A percentile compares a stretch with the other conserved stretches of the same genome.
Evolutionary conservation across 768 basidiomycete genomes (phyloP).

Genomic region (Hysterangium stoloniferum): DNA sequence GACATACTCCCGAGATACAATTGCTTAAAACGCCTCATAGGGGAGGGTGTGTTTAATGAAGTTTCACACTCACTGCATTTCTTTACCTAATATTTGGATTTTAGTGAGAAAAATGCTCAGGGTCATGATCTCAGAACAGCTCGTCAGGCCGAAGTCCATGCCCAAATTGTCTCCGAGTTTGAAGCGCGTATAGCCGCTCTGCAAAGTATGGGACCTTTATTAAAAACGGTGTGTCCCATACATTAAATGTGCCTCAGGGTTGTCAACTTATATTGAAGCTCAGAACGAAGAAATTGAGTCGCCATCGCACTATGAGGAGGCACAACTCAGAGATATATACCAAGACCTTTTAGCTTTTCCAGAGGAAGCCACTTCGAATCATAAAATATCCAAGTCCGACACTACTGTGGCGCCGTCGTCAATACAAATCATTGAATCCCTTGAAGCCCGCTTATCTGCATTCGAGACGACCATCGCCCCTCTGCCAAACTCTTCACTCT

Average conservation of each 20-base stretch:
- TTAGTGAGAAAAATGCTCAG: neutral
- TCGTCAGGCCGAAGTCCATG: neutral
- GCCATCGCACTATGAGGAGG: neutral
- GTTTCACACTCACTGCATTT: neutral
- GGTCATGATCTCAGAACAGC: too few relatives aligned
- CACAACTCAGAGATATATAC: constrained; percentile 3
- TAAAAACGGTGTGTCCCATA: neutral
- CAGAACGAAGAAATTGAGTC: too few relatives aligned
- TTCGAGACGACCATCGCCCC: neutral
- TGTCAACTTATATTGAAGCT: too few relatives aligned
- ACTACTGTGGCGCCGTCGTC: neutral
- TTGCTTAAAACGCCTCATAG: neutral
- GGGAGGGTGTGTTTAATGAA: neutral
- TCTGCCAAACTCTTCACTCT: too few relatives aligned
- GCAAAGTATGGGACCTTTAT: neutral
- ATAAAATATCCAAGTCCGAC: neutral
- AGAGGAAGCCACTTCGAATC: neutral
- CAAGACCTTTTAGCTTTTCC: constrained; percentile 5
- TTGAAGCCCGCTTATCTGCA: neutral
- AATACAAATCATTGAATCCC: neutral
- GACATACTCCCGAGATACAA: neutral
- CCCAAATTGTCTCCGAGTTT: constrained; percentile 4
- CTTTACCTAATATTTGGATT: neutral
- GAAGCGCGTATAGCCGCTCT: constrained; percentile 3
- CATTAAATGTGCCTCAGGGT: neutral